A percentile compares a stretch with the other conserved stretches of the same genome.
Conservation (phyloP, 352 stramenopile species). For the Albugo candida region DNA sequence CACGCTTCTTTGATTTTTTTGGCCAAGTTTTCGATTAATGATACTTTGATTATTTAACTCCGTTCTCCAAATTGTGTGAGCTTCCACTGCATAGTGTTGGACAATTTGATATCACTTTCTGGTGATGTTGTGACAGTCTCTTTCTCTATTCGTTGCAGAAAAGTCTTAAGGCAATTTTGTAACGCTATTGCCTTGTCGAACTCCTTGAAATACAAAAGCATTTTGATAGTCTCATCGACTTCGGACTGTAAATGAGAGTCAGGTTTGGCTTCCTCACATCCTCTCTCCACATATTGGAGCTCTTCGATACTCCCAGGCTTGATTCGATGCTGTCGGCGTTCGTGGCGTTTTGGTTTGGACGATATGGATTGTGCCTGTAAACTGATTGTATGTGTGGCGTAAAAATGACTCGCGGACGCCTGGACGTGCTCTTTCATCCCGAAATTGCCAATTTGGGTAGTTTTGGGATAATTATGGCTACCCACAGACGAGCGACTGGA, state of each 20-base stretch:
- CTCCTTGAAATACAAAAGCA: slow-evolving; percentile 35
- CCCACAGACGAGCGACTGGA: slow-evolving; percentile 42
- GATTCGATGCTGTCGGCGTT: slow-evolving; percentile 18
- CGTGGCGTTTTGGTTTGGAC: slow-evolving; percentile 25
- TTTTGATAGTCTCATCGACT: slow-evolving; percentile 18
- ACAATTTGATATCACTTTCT: too few species aligned
- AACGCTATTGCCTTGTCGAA: slow-evolving; percentile 17
- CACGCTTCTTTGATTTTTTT: too few species aligned
- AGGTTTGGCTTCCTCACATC: slow-evolving; percentile 20
- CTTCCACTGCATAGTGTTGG: too few species aligned
- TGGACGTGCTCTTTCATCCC: slow-evolving; percentile 29
- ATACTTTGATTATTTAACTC: too few species aligned
- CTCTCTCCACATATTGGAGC: slow-evolving; percentile 31
- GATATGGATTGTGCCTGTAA: slow-evolving; percentile 26
- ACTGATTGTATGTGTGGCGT: slow-evolving; percentile 27
- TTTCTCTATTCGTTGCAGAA: slow-evolving; percentile 13
- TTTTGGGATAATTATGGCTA: slow-evolving; percentile 41
- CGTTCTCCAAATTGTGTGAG: too few species aligned
- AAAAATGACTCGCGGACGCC: slow-evolving; percentile 50
- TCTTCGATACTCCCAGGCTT: slow-evolving; percentile 51
- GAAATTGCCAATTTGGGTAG: slow-evolving; percentile 43
- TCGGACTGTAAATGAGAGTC: slow-evolving; percentile 18
- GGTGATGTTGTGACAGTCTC: too few species aligned
- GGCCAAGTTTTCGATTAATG: too few species aligned
- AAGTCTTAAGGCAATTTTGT: slow-evolving; percentile 19